A percentile compares a stretch with the other conserved stretches of the same genome.
phyloP scores from a whole-genome alignment of 371 early-diverging fungal species.

The Mucor circinelloides region DNA sequence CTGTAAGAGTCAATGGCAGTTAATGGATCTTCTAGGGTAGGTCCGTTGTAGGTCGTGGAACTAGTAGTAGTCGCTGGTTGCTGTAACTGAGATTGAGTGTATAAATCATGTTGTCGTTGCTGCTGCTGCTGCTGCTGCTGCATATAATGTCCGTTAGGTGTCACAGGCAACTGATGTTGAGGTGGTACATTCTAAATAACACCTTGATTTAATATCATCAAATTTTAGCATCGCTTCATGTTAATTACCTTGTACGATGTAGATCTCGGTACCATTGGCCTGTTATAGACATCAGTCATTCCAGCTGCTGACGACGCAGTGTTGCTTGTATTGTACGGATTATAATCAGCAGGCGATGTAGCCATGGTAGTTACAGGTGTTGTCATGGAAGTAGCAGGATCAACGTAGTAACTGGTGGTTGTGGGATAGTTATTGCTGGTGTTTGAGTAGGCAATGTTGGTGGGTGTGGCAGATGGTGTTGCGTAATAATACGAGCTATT shows the following conservation, averaged over 20 bases:
- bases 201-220: background rate
- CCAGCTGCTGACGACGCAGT: background rate
- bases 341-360: constrained; percentile 12
- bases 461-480: constrained; percentile 19
- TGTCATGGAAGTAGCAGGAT: background rate
- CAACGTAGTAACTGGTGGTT: constrained; percentile 12
- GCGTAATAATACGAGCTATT: constrained; percentile 17
- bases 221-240: background rate
- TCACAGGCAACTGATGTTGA: background rate
- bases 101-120: background rate
- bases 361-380: background rate
- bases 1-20: constrained; percentile 33
- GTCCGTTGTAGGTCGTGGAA: constrained; percentile 15
- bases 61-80: background rate
- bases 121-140: background rate
- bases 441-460: background rate
- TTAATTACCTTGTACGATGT: constrained; percentile 21
- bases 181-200: constrained; percentile 2
- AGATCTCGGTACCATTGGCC: constrained; percentile 14
- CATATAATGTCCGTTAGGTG: constrained; percentile 10
- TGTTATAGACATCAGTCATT: constrained; percentile 6
- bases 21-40: constrained; percentile 30
- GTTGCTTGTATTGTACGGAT: constrained; percentile 8
- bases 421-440: constrained; percentile 1
- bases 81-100: background rate